Percentiles rank a stretch among this genome's conserved stretches.
These are phyloP conservation scores for Isatis lusitanica DNA, from an alignment of 441 rosid genomes.

Conservation along the genomic window DNA sequence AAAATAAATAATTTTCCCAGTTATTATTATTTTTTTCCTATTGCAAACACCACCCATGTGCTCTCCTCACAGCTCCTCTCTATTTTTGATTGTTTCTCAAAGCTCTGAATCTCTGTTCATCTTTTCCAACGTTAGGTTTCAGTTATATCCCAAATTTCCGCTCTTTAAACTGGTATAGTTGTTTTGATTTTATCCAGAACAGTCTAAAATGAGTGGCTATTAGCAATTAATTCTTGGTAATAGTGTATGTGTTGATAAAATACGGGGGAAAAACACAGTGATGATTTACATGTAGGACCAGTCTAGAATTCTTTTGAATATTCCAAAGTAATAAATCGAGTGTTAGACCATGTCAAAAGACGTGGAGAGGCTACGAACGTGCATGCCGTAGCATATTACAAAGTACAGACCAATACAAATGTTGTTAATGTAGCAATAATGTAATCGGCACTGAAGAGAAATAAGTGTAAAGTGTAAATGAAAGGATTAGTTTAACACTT, in stretches of 20 bases:
- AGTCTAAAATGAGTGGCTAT: background rate
- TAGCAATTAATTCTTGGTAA: background rate
- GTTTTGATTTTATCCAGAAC: background rate
- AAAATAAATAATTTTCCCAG: background rate
- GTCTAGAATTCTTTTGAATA: no score
- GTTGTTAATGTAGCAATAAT: background rate
- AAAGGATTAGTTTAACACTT: no score
- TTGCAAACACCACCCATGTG: constrained; percentile 30
- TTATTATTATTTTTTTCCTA: background rate
- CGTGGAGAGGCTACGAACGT: background rate
- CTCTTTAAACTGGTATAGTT: background rate
- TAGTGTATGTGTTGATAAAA: background rate
- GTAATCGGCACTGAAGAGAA: background rate
- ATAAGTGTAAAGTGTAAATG: no score
- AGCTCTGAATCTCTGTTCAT: constrained; percentile 1
- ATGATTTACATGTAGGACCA: background rate
- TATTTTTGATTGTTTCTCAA: background rate
- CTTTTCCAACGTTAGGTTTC: constrained; percentile 20
- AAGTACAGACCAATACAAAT: no score
- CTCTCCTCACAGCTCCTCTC: background rate
- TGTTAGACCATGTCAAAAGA: background rate
- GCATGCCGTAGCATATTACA: background rate
- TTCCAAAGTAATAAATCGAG: background rate
- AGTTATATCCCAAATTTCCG: constrained; percentile 5
- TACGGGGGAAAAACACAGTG: background rate